Evolutionary conservation across 1,139 yeast genomes (phyloP), one percentile per base, ranked within the genome.

Genomic region (Sugiyamaella sp.): DNA sequence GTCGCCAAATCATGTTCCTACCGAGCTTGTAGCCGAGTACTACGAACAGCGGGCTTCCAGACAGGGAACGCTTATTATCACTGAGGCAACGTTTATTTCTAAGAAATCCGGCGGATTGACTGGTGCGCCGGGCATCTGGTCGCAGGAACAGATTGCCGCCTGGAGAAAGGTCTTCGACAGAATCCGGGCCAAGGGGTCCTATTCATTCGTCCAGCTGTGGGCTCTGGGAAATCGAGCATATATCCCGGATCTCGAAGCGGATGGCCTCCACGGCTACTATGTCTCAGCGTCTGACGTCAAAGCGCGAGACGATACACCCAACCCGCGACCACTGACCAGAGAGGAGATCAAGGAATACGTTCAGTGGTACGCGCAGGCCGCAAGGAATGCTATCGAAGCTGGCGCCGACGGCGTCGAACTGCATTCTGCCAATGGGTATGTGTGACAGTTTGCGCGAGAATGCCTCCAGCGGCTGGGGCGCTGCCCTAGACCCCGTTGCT

Each of bases 371-470:
- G 72, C 71, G 1, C 58, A 62, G 4, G 81, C 81, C 6, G 81
- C 81, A 20, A 70, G 69, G 57, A 72, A 73, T 49, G 77, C 82
- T 0, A 54, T 79, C 29, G 72, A 66, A 6, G 84, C 85, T 2
- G 89, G 89, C 8, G 83, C 84, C 57, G 91, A 86, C 66, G 83
- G 82, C 61, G 78, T 86, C 35, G 89, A 86, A 69, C 66, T 86
- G 52, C 91, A 85, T 65, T 72, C 73, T 48, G 91, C 89, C 16
- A 48, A 54, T 22, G 78, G 67, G 50, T 76, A 55, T 63, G 35
- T n/a, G n/a, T n/a, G n/a, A n/a, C n/a, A n/a, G n/a, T n/a, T n/a
- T n/a, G n/a, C n/a, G n/a, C n/a, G n/a, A n/a, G n/a, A n/a, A n/a
- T n/a, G n/a, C n/a, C n/a, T n/a, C n/a, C n/a, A n/a, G n/a, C n/a